Percentiles rank a stretch among this genome's conserved stretches.
phyloP scores from a whole-genome alignment of 805 yeast genomes.

The Starmera dryadoides region DNA sequence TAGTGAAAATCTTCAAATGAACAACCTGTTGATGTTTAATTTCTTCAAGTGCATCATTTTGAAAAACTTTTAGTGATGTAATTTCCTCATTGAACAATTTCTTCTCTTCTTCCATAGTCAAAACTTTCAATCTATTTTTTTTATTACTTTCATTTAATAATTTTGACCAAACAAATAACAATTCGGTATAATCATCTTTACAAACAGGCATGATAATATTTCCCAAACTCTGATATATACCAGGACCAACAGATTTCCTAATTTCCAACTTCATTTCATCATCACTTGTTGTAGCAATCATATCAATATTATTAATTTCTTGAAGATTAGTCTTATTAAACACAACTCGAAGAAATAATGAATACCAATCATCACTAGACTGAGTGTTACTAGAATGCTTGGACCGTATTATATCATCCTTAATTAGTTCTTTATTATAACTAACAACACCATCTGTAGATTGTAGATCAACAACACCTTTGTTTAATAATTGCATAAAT shows the following conservation, averaged over 20 bases:
- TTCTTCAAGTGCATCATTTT: slow-evolving; percentile 6
- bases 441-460: slow-evolving; percentile 6
- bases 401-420: neutral
- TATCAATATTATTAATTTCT: slow-evolving; percentile 1
- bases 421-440: neutral
- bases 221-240: slow-evolving; percentile 3
- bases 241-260: neutral
- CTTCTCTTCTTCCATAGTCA: neutral
- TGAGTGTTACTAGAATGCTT: slow-evolving; percentile 1
- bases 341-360: slow-evolving; percentile 2
- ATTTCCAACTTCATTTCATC: neutral
- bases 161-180: neutral
- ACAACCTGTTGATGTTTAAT: slow-evolving; percentile 5
- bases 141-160: neutral
- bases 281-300: neutral
- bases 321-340: slow-evolving; percentile 1
- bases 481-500: no score
- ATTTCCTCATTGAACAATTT: neutral
- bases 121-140: neutral
- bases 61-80: slow-evolving; percentile 1
- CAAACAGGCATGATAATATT: neutral
- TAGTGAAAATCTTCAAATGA: slow-evolving; percentile 13
- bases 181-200: neutral
- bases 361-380: slow-evolving; percentile 2
- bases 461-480: neutral